Percentiles rank a stretch among this genome's conserved stretches.
These are phyloP conservation scores for Candida maesae DNA, from an alignment of 805 yeast species.

Conservation along the genomic window DNA sequence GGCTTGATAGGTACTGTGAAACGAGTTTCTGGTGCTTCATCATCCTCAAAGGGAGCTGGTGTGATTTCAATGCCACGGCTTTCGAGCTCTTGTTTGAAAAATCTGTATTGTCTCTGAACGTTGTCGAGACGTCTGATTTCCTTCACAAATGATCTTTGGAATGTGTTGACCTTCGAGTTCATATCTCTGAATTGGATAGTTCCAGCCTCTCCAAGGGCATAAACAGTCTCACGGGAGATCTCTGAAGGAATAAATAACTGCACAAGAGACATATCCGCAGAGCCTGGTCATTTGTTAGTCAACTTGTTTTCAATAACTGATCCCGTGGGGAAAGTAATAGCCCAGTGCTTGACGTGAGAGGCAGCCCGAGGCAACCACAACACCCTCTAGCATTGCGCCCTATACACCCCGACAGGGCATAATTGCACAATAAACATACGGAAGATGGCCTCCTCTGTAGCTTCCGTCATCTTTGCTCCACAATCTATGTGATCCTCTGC, in stretches of 20 bases:
- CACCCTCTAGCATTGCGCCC: no score
- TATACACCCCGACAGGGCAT: not conserved
- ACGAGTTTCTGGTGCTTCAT: slow-evolving; percentile 25
- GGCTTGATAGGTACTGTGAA: slow-evolving; percentile 28
- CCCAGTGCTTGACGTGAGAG: no score
- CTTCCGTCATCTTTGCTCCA: slow-evolving; percentile 4
- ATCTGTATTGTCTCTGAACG: slow-evolving; percentile 77
- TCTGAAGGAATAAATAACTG: slow-evolving; percentile 93
- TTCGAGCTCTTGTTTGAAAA: slow-evolving; percentile 47
- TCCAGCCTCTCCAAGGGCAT: slow-evolving; percentile 83
- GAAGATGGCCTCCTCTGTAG: slow-evolving; percentile 36
- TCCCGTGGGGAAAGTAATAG: no score
- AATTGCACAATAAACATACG: slow-evolving; percentile 27
- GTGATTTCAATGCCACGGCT: slow-evolving; percentile 40
- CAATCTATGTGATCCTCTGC: not conserved
- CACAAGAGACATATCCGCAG: slow-evolving; percentile 96
- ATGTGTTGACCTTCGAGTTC: slow-evolving; percentile 74
- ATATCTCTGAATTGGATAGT: slow-evolving; percentile 87
- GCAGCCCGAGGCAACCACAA: not conserved
- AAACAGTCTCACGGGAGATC: slow-evolving; percentile 79
- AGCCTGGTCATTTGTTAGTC: slow-evolving; percentile 38
- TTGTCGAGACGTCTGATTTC: slow-evolving; percentile 85
- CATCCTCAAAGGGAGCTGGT: slow-evolving; percentile 25
- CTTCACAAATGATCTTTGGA: slow-evolving; percentile 88
- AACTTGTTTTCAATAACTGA: not conserved